Conservation (phyloP, 2,329 filamentous ascomycete species). For the Alternaria panax region DNA sequence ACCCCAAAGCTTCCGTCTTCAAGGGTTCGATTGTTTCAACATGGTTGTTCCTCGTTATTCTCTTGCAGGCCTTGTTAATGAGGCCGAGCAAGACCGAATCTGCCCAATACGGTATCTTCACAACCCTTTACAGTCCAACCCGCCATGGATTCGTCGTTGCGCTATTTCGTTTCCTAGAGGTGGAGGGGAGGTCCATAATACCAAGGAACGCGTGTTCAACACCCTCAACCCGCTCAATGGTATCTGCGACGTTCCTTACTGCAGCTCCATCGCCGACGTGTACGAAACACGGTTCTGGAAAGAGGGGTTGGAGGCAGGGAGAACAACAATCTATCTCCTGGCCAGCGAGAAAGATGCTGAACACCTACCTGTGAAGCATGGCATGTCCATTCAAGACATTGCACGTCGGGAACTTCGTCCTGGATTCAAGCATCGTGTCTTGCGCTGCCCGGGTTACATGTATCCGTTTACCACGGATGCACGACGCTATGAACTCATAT, state of each 20-base stretch:
- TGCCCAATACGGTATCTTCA: neutral
- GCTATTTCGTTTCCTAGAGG: neutral
- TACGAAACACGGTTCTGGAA: neutral
- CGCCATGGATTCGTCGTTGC: neutral
- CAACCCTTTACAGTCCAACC: neutral
- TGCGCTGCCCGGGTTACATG: neutral
- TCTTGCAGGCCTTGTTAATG: neutral
- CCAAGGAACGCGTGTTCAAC: neutral
- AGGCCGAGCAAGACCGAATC: neutral
- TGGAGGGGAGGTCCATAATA: neutral
- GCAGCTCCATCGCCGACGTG: neutral
- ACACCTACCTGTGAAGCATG: neutral
- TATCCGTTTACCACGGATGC: neutral
- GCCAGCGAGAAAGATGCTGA: neutral
- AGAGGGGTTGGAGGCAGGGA: neutral
- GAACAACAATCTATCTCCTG: neutral
- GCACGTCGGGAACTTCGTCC: neutral
- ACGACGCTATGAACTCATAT: neutral
- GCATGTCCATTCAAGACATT: neutral
- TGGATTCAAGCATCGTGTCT: neutral
- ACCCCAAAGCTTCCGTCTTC: neutral
- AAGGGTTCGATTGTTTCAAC: neutral
- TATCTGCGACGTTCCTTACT: neutral
- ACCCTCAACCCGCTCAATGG: neutral
- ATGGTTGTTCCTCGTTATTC: neutral